These are phyloP conservation scores for Kodamaea plutei DNA, from an alignment of 1,139 yeast genomes.

Conservation along the genomic window DNA sequence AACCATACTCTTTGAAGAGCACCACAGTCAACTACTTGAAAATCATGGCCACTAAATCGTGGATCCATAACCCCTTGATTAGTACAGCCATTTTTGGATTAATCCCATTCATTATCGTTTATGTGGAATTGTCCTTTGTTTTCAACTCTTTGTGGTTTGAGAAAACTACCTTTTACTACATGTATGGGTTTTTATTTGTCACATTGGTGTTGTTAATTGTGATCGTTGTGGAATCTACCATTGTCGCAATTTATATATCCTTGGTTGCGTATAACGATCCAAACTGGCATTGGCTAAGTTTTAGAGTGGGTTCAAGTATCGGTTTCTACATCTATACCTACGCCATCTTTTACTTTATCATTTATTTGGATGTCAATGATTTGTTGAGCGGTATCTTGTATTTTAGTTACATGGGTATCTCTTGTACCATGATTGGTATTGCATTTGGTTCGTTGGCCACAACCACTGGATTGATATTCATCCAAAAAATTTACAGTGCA, in stretches of 20 bases:
- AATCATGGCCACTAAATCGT: constrained; percentile 8
- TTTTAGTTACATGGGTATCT: constrained; percentile 66
- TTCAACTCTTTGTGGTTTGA: constrained; percentile 79
- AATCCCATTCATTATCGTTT: constrained; percentile 76
- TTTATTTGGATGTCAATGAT: constrained; percentile 55
- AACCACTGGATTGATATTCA: constrained; percentile 57
- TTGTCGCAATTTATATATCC: constrained; percentile 64
- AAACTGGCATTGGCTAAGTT: constrained; percentile 84
- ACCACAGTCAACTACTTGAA: constrained; percentile 6
- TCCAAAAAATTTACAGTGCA: constrained; percentile 54
- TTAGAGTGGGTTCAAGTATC: constrained; percentile 66
- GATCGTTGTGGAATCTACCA: constrained; percentile 69
- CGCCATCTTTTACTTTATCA: constrained; percentile 62
- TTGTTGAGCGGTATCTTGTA: constrained; percentile 67
- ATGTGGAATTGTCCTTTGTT: constrained; percentile 71
- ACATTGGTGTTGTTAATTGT: constrained; percentile 58
- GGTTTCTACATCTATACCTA: constrained; percentile 68
- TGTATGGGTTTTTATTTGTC: constrained; percentile 71
- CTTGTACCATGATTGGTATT: constrained; percentile 59
- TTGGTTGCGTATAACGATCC: constrained; percentile 57
- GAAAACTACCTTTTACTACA: constrained; percentile 71
- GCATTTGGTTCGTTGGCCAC: constrained; percentile 78
- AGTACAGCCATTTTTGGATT: constrained; percentile 50
- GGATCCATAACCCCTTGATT: constrained; percentile 21
- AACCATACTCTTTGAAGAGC: constrained; percentile 4